Conservation (phyloP, 805 yeast species). For the Schwanniomyces occidentalis region DNA sequence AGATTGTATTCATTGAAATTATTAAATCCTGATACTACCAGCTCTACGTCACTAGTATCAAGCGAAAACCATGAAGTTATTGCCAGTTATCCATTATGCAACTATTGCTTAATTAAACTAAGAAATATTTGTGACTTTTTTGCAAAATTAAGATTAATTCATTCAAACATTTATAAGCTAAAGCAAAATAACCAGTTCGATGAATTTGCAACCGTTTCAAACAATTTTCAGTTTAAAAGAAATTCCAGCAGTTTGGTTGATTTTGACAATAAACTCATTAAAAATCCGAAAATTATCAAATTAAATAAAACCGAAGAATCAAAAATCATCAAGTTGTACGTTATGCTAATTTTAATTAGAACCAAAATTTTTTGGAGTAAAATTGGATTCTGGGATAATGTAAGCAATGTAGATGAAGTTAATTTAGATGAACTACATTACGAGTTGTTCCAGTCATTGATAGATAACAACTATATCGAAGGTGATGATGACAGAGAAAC, state of each 20-base stretch:
- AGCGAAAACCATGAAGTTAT: slow-evolving; percentile 27
- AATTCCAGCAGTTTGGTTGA: no score
- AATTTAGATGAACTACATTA: slow-evolving; percentile 25
- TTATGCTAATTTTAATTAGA: slow-evolving; percentile 51
- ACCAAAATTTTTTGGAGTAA: slow-evolving; percentile 81
- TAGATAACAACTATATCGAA: no score
- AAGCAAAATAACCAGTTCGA: slow-evolving; percentile 32
- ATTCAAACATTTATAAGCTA: slow-evolving; percentile 56
- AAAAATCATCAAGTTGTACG: slow-evolving; percentile 52
- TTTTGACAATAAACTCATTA: no score
- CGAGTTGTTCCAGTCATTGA: slow-evolving; percentile 19
- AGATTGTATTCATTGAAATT: slow-evolving; percentile 69
- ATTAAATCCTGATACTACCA: slow-evolving; percentile 30
- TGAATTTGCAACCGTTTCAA: slow-evolving; percentile 17
- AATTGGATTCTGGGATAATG: slow-evolving; percentile 73
- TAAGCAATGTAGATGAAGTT: slow-evolving; percentile 31
- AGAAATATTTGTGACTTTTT: slow-evolving; percentile 83
- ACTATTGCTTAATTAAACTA: slow-evolving; percentile 74
- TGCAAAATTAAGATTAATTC: slow-evolving; percentile 68
- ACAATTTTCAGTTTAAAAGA: slow-evolving; percentile 28
- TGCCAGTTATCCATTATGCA: slow-evolving; percentile 69
- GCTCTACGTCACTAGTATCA: slow-evolving; percentile 6
- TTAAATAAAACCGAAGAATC: slow-evolving; percentile 29
- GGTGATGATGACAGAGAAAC: no score
- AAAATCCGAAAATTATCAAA: no score